These are phyloP conservation scores for Yamadazyma nakazawae DNA, from an alignment of 805 yeast genomes.

Conservation along the genomic window DNA sequence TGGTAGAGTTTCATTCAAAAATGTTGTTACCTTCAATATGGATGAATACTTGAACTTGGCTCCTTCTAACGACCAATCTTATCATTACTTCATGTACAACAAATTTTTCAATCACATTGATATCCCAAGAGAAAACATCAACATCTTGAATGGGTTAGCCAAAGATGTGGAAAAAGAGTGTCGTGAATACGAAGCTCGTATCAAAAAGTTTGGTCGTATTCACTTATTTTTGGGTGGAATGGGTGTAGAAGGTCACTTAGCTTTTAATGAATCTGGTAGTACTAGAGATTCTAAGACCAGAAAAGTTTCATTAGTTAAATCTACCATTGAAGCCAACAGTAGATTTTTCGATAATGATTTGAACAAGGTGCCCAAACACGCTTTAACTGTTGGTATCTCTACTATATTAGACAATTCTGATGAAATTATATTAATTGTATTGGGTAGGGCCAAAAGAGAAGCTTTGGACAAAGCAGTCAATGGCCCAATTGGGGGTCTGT, in stretches of 20 bases:
- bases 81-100: constrained; percentile 56
- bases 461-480: constrained; percentile 47
- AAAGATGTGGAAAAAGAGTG: constrained; percentile 46
- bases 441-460: constrained; percentile 44
- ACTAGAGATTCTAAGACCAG: constrained; percentile 44
- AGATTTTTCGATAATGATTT: constrained; percentile 48
- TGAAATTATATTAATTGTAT: constrained; percentile 49
- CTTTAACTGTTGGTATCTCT: constrained; percentile 55
- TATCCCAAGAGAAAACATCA: constrained; percentile 48
- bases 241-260: constrained; percentile 61
- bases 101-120: constrained; percentile 56
- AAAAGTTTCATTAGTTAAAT: constrained; percentile 42
- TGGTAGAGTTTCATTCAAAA: constrained; percentile 43
- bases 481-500: constrained; percentile 35
- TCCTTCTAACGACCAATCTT: constrained; percentile 49
- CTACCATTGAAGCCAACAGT: constrained; percentile 52
- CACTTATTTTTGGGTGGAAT: constrained; percentile 56
- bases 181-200: constrained; percentile 44
- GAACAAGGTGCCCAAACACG: constrained; percentile 48
- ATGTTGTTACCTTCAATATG: constrained; percentile 61
- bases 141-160: constrained; percentile 54
- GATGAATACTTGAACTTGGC: constrained; percentile 53
- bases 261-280: constrained; percentile 58
- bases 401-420: constrained; percentile 54
- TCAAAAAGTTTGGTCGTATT: constrained; percentile 47